A percentile compares a stretch with the other conserved stretches of the same genome.
These are phyloP conservation scores for Skeletonema tropicum DNA, from an alignment of 108 stramenopile species.

Conservation along the genomic window DNA sequence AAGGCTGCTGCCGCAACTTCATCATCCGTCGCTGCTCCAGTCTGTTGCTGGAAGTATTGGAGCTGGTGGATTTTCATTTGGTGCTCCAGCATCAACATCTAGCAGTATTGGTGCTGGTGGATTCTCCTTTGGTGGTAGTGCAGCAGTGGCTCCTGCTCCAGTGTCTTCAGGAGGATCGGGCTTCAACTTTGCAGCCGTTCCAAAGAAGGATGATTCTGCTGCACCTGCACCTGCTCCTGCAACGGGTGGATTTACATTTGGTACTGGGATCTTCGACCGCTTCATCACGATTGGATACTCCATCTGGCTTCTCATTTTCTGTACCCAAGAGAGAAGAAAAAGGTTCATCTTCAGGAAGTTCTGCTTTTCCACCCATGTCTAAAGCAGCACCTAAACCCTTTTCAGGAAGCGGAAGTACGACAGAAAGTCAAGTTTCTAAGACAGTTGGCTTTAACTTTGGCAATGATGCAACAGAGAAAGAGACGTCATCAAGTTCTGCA, in stretches of 20 bases:
- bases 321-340: conserved; percentile 10
- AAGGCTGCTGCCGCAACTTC: conserved; percentile 16
- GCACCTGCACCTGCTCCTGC: not conserved
- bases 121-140: conserved; percentile 52
- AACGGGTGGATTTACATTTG: conserved; percentile 58
- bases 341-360: not conserved
- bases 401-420: too few species aligned
- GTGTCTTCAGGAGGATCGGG: conserved; percentile 6
- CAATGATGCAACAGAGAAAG: too few species aligned
- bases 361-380: conserved; percentile 20
- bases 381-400: conserved; percentile 8
- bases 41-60: conserved; percentile 58
- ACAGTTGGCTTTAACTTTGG: too few species aligned
- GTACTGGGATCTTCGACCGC: conserved; percentile 75
- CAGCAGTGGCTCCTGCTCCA: conserved; percentile 7
- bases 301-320: too few species aligned
- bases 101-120: conserved; percentile 57
- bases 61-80: conserved; percentile 63
- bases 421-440: too few species aligned
- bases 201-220: conserved; percentile 8
- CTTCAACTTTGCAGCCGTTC: conserved; percentile 13
- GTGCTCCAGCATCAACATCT: conserved; percentile 2
- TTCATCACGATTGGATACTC: too few species aligned
- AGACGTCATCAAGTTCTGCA: too few species aligned
- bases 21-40: conserved; percentile 26